Percentiles rank a stretch among this genome's conserved stretches.
These are phyloP conservation scores for Ilex paraguariensis DNA, from an alignment of 305 asterid species.

Conservation along the genomic window DNA sequence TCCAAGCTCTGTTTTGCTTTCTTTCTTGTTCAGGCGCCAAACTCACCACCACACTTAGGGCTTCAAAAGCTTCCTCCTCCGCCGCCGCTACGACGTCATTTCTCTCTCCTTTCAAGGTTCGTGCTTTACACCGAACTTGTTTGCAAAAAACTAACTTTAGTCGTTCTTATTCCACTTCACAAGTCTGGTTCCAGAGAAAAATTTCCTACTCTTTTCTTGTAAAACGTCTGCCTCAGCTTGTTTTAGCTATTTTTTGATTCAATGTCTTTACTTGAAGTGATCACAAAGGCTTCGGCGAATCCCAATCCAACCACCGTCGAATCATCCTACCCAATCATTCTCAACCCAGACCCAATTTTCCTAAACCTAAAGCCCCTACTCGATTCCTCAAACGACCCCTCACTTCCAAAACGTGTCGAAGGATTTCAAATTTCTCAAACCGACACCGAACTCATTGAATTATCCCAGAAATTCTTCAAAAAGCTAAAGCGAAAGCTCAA, in stretches of 20 bases:
- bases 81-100: not conserved
- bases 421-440: slow-evolving; percentile 52
- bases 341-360: slow-evolving; percentile 52
- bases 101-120: not conserved
- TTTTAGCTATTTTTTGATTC: not conserved
- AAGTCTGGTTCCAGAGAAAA: not conserved
- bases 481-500: slow-evolving; percentile 44
- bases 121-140: not conserved
- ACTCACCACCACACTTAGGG: not conserved
- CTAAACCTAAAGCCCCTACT: slow-evolving; percentile 41
- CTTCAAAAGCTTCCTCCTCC: not conserved
- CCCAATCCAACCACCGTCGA: slow-evolving; percentile 23
- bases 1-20: too few species aligned
- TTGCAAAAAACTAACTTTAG: too few species aligned
- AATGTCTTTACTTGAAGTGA: slow-evolving; percentile 72
- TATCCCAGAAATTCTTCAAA: slow-evolving; percentile 38
- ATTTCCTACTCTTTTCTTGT: not conserved
- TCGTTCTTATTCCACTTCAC: not conserved
- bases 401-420: slow-evolving; percentile 28
- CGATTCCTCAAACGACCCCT: slow-evolving; percentile 22
- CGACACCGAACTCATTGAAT: slow-evolving; percentile 42
- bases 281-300: slow-evolving; percentile 52
- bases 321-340: slow-evolving; percentile 46
- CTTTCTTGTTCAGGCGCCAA: not conserved
- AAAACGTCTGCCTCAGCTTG: not conserved